Evolutionary conservation across 176 grass and related monocot genomes (phyloP), one percentile per base, ranked within the genome.

Genomic region (Tillandsia leiboldiana): DNA sequence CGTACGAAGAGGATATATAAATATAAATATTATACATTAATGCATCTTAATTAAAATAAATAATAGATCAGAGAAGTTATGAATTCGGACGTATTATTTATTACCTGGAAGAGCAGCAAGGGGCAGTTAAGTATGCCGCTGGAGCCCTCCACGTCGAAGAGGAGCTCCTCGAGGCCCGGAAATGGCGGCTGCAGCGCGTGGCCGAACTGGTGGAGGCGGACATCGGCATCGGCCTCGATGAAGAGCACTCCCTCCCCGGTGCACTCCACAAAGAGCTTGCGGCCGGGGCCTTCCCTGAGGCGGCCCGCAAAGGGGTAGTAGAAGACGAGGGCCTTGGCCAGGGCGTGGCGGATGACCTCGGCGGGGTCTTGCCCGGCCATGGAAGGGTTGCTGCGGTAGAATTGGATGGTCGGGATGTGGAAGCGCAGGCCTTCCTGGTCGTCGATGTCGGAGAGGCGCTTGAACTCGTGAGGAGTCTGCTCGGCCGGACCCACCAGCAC

Each of bases 291-390:
- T 80, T 96, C 86, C 76, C 86, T 42, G 18, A 96, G 79, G 64
- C 93, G 68, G 0, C 93, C 93, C 1, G 93, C 93, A 64, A 96
- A 83, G 20, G 92, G 88, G 73, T 96, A 89, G 78, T 96, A 96
- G 29, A 50, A 79, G 11, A 96, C 85, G 26, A 96, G 83, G 61
- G 88, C 88, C 67, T 66, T 70, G 14, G 88, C 88, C 6, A 96
- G 15, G 50, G 92, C 92, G 10, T 65, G 85, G 1, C 85, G 78
- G 65, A 96, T 77, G 3, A 91, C 88, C 17, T 68, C 73, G 3
- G 78, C 85, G 0, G 88, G 90, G 84, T 93, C 86, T 0, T 28
- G 65, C 12, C 64, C 77, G 8, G 70, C 72, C 86, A 76, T 65
- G 23, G 23, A 50, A 50, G 78, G 64, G 49, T 27, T 33, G 9